Evolutionary conservation across 1,284 basidiomycete species (phyloP).

Genomic region (Ustilago esculenta): DNA sequence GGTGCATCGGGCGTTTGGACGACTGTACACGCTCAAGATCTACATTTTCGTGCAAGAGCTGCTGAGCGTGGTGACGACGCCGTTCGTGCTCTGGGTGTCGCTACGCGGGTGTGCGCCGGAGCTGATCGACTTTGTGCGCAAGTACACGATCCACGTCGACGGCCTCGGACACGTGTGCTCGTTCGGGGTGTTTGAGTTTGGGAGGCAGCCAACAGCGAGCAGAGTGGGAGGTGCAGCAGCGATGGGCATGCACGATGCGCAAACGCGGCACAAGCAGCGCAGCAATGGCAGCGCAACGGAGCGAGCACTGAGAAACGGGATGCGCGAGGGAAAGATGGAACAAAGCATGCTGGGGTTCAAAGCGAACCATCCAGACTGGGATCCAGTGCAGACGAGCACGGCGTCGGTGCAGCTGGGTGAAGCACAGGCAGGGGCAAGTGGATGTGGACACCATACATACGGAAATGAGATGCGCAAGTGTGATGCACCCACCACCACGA

Average conservation of each 20-base stretch:
- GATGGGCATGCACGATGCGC: slow-evolving; percentile 16
- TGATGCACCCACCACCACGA: not conserved
- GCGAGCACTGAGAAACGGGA: slow-evolving; percentile 70
- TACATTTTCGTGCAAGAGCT: slow-evolving; percentile 85
- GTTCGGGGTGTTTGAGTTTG: slow-evolving; percentile 97
- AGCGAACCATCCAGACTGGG: slow-evolving; percentile 94
- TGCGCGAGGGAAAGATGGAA: slow-evolving; percentile 75
- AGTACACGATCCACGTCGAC: slow-evolving; percentile 92
- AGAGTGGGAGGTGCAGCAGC: slow-evolving; percentile 69
- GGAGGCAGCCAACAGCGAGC: slow-evolving; percentile 71
- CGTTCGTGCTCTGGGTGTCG: slow-evolving; percentile 91
- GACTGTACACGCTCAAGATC: slow-evolving; percentile 62
- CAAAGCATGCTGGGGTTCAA: slow-evolving; percentile 93
- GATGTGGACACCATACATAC: not conserved
- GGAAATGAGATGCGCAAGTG: slow-evolving; percentile 8
- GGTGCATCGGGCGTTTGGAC: slow-evolving; percentile 57
- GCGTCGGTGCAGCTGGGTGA: slow-evolving; percentile 7
- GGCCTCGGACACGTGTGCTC: slow-evolving; percentile 95
- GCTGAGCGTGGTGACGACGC: slow-evolving; percentile 88
- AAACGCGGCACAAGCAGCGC: not conserved
- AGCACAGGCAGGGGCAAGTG: not conserved
- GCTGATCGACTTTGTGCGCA: slow-evolving; percentile 62
- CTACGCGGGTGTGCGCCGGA: slow-evolving; percentile 82
- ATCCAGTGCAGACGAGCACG: slow-evolving; percentile 74
- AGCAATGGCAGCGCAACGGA: slow-evolving; percentile 71